Conservation (phyloP, 805 yeast species). For the Ogataea zsoltii region DNA sequence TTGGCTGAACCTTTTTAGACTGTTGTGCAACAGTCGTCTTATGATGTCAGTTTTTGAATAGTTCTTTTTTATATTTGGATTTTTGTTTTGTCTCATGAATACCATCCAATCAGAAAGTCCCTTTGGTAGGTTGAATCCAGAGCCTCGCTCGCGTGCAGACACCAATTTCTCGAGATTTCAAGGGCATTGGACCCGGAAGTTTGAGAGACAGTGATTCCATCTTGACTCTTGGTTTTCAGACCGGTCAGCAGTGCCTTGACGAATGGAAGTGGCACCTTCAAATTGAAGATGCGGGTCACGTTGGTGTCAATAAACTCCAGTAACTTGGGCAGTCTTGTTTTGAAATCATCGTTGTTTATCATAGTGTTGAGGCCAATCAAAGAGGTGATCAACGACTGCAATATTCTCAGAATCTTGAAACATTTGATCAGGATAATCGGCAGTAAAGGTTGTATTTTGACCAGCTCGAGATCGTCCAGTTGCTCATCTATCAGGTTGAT, state of each 20-base stretch:
- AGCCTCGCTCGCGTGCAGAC: conserved; percentile 19
- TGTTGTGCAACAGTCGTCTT: not conserved
- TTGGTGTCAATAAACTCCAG: conserved; percentile 22
- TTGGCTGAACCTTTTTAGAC: not conserved
- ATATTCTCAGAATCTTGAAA: conserved; percentile 22
- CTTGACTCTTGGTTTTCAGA: conserved; percentile 5
- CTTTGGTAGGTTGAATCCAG: conserved; percentile 16
- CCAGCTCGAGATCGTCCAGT: conserved; percentile 31
- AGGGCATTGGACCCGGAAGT: not conserved
- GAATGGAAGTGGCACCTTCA: conserved; percentile 23
- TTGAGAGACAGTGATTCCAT: conserved; percentile 12
- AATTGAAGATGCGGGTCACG: conserved; percentile 15
- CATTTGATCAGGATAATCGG: conserved; percentile 30
- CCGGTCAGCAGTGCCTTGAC: conserved; percentile 15
- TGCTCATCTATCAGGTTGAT: conserved; percentile 32
- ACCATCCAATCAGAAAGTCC: conserved; percentile 33
- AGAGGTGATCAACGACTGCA: conserved; percentile 21
- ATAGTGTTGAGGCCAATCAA: conserved; percentile 26
- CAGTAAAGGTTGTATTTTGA: conserved; percentile 28
- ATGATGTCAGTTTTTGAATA: not conserved
- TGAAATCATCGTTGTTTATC: conserved; percentile 23
- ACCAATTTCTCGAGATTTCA: conserved; percentile 27
- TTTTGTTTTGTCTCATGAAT: conserved; percentile 10
- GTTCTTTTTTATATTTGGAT: too few species aligned
- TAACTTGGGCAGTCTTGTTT: conserved; percentile 26